Conservation (phyloP, 306 rosid species). For the Quercus rubra region DNA sequence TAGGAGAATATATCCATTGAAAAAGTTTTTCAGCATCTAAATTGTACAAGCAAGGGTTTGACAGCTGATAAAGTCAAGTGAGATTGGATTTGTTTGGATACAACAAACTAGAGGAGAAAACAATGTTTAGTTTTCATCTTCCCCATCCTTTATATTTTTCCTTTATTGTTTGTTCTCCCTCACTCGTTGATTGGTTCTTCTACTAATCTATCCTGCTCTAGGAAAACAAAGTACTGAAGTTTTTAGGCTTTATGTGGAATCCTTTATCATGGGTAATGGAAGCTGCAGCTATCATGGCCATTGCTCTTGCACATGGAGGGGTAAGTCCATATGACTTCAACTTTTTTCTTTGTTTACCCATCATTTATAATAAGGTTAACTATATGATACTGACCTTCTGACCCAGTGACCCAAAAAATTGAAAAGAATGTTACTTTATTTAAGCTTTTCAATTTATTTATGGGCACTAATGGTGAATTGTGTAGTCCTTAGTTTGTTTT, state of each 20-base stretch:
- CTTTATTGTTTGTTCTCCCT: not conserved
- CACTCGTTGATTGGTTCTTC: not conserved
- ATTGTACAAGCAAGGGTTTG: constrained; percentile 59
- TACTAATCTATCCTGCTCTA: constrained; percentile 9
- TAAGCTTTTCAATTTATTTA: too few species aligned
- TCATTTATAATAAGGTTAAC: not conserved
- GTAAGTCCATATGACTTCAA: constrained; percentile 25
- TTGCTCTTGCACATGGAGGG: constrained; percentile 64
- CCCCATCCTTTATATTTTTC: not conserved
- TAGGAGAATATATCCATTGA: constrained; percentile 62
- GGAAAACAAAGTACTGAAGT: constrained; percentile 66
- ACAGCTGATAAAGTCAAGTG: constrained; percentile 49
- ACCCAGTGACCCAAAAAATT: too few species aligned
- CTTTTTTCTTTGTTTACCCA: not conserved
- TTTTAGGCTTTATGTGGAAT: constrained; percentile 86
- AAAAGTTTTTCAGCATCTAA: constrained; percentile 64
- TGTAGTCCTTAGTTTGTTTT: not conserved
- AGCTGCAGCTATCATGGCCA: constrained; percentile 79
- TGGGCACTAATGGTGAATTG: not conserved
- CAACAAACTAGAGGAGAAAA: constrained; percentile 74
- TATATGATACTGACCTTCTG: not conserved
- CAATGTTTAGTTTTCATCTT: constrained; percentile 5
- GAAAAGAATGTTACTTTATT: too few species aligned
- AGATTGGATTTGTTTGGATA: constrained; percentile 62
- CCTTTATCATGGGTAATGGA: constrained; percentile 92